A percentile compares a stretch with the other conserved stretches of the same genome.
phyloP scores from a whole-genome alignment of 805 yeast genomes.

The Candida nonsorbophila region DNA sequence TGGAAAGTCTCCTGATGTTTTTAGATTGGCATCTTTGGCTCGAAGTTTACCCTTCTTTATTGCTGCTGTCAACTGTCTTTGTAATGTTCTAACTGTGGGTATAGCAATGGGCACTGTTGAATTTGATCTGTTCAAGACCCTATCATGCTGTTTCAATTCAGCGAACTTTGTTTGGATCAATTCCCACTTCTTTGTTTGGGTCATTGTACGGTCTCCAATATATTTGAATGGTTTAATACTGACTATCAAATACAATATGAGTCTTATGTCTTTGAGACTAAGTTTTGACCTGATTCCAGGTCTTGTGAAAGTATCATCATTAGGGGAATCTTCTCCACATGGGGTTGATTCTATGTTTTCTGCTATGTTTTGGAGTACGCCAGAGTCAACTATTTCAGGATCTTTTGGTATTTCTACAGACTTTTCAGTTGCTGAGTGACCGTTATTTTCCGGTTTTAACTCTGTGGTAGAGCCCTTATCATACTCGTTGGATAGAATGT shows the following conservation, averaged over 20 bases:
- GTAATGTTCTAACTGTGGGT: constrained; percentile 33
- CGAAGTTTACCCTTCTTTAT: constrained; percentile 18
- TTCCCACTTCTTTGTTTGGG: constrained; percentile 33
- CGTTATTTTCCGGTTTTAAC: no score
- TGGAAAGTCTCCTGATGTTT: not conserved
- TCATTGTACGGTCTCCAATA: constrained; percentile 25
- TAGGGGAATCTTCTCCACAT: no score
- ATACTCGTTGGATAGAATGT: no score
- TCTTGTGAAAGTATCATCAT: not conserved
- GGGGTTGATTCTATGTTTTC: no score
- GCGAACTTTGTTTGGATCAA: constrained; percentile 21
- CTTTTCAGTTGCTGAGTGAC: no score
- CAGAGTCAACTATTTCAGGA: no score
- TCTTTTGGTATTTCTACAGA: no score
- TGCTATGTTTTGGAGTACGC: no score
- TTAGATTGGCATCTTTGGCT: constrained; percentile 1
- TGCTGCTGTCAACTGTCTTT: constrained; percentile 29
- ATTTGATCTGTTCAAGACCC: not conserved
- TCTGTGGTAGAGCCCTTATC: no score
- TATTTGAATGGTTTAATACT: constrained; percentile 31
- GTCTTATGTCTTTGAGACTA: constrained; percentile 19
- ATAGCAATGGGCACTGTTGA: constrained; percentile 8
- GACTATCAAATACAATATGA: constrained; percentile 24
- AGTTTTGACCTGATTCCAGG: constrained; percentile 18
- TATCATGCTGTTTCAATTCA: constrained; percentile 1